Evolutionary conservation across 345 rosid genomes (phyloP), one percentile per base, ranked within the genome.

Genomic region (Crucihimalaya himalaica): DNA sequence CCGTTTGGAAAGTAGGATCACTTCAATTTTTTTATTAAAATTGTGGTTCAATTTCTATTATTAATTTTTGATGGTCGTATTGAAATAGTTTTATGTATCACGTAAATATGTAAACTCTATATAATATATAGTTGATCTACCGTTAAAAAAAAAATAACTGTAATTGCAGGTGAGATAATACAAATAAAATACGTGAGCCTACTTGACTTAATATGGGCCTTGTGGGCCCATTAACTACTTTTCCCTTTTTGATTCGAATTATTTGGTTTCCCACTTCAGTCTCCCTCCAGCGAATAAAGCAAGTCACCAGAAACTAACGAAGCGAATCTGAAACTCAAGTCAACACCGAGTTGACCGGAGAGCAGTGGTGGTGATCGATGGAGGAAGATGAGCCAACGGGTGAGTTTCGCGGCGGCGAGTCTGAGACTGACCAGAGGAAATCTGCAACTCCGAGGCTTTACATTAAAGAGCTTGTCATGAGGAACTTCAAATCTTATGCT

Each of bases 401-500:
- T 46, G 88, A 76, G 73, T 78, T 77, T 57, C 73, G 8, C 63
- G 77, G 20, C 65, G 77, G 53, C 72, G 83, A 80, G 68, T 76
- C 87, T 23, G 78, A 78, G 53, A 74, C 83, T n/a, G 80, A 56
- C 7, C 74, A 70, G 14, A 80, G 32, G 25, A 65, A 79, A 63
- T 69, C 85, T 10, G 73, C 79, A 76, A 73, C 74, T 23, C 88
- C 96, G 64, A 87, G 98, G 83, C 89, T 91, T 20, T 89, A 89
- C 79, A 94, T 94, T 32, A 88, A 86, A 74, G 96, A 94, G 81
- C 90, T 94, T 89, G 83, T 91, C 7, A 91, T 94, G 98, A 81
- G 76, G 68, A 89, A 94, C 82, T 94, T 94, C 81, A 94, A 94
- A 75, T 94, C 98, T 12, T 94, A 94, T 56, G 98, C 98, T 14